Evolutionary conservation across 805 yeast genomes (phyloP), one percentile per base, ranked within the genome.

Genomic region (Saccharomycopsis amapae): DNA sequence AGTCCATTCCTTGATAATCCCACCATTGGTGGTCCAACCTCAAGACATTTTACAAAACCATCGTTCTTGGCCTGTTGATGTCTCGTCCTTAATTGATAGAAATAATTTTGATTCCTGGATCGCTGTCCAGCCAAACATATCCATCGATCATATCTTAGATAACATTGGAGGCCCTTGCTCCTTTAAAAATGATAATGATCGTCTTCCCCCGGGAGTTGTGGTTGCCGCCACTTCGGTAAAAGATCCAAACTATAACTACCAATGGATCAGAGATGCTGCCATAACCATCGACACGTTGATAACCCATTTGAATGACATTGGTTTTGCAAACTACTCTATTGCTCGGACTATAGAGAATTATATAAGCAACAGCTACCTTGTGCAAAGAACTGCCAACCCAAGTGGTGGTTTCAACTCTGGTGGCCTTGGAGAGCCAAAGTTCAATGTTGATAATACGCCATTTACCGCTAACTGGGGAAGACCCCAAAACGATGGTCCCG

Each of bases 401-500:
- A 78, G 88, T 9, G 97, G 97, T 0, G 58, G 61, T 1, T 76
- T 76, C 40, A 61, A 53, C 53, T 68, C 67, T 48, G 62, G 63
- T 6, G 87, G 85, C 1, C 67, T 89, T 28, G 97, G 97, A 2
- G 97, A 90, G 60, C 97, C 97, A 5, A 90, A 90, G 61, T 90
- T 83, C 58, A 61, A 71, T 59, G 76, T 79, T 3, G 75, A 86
- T 58, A 80, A 82, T 20, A 56, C 76, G 0, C 68, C 84, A 1
- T 90, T 83, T 56, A 61, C 62, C 4, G 79, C 66, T 2, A 60
- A 67, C 30, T 90, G 97, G 97, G 97, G 97, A 2, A 71, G 97
- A 55, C 97, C 97, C 1, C 97, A 90, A 63, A 74, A 87, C 49
- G 97, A 90, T 61, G 97, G 97, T 0, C 96, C 97, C 1, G 89